Evolutionary conservation across 2,329 filamentous ascomycete species (phyloP).

Genomic region (Akanthomyces uredinophilus): DNA sequence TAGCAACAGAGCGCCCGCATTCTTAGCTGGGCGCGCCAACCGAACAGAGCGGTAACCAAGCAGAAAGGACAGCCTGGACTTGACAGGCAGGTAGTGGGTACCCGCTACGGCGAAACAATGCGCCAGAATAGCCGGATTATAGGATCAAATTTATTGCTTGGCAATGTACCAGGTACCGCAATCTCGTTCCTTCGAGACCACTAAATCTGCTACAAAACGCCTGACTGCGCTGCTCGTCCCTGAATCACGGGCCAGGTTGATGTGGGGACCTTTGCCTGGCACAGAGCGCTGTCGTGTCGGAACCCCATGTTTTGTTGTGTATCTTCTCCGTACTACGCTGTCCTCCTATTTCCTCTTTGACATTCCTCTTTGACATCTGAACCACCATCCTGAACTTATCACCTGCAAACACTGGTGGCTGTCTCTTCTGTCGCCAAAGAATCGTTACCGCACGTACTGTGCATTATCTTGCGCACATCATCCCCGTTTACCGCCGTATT

Average conservation of each 20-base stretch:
- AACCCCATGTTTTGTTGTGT: slow-evolving; percentile 15
- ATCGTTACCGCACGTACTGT: slow-evolving; percentile 9
- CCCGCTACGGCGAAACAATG: background rate
- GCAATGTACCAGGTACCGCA: slow-evolving; percentile 3
- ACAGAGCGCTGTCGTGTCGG: slow-evolving; percentile 10
- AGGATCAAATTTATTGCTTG: background rate
- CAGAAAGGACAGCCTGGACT: background rate
- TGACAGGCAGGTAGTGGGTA: slow-evolving; percentile 6
- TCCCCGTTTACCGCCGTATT: background rate
- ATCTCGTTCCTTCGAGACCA: background rate
- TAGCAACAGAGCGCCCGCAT: slow-evolving; percentile 12
- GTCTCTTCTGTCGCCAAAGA: background rate
- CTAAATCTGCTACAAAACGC: slow-evolving; percentile 4
- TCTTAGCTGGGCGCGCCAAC: slow-evolving; percentile 2
- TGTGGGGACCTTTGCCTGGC: slow-evolving; percentile 1
- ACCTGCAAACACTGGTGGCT: background rate
- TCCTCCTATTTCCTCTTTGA: slow-evolving; percentile 12
- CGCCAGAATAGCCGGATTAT: too few species aligned
- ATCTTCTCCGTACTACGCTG: slow-evolving; percentile 8
- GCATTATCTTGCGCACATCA: background rate
- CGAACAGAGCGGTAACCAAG: background rate
- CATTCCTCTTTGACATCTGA: slow-evolving; percentile 1
- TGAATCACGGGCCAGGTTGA: slow-evolving; percentile 12
- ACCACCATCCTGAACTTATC: background rate
- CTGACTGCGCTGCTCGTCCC: background rate